Evolutionary conservation across 305 asterid genomes (phyloP).

Genomic region (Lippia alba): DNA sequence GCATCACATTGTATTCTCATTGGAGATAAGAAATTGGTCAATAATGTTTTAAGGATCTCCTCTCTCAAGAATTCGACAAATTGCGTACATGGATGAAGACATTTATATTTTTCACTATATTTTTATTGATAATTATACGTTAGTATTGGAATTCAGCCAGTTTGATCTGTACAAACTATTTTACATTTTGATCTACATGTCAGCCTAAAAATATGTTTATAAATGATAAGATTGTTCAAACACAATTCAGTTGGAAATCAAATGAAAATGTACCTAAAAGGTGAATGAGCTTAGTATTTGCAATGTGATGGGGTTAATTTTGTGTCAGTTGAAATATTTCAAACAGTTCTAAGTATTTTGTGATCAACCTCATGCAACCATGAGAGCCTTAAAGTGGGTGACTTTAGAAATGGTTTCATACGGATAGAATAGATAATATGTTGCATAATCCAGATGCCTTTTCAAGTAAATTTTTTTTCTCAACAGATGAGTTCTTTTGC

Average conservation of each 20-base stretch:
- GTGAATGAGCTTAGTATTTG: conserved; percentile 17
- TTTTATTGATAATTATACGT: not conserved
- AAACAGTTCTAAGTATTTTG: too few species aligned
- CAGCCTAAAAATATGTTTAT: not conserved
- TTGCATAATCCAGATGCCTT: conserved; percentile 18
- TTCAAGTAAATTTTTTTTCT: conserved; percentile 13
- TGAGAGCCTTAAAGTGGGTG: conserved; percentile 6
- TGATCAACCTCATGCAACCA: too few species aligned
- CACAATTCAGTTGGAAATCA: conserved; percentile 11
- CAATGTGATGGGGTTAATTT: conserved; percentile 11
- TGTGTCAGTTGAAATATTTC: not conserved
- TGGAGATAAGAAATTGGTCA: not conserved
- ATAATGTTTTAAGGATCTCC: conserved; percentile 8
- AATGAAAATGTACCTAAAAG: not conserved
- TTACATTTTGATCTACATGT: too few species aligned
- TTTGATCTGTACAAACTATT: too few species aligned
- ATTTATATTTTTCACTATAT: conserved; percentile 3
- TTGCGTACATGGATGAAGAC: not conserved
- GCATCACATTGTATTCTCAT: not conserved
- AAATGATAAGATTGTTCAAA: too few species aligned
- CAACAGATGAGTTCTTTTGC: not conserved
- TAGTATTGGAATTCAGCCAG: not conserved
- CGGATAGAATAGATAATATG: conserved; percentile 11
- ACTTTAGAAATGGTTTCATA: conserved; percentile 19
- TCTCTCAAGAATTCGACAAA: not conserved